Conservation (phyloP, 2,329 filamentous ascomycete genomes). For the Fusarium chaquense region DNA sequence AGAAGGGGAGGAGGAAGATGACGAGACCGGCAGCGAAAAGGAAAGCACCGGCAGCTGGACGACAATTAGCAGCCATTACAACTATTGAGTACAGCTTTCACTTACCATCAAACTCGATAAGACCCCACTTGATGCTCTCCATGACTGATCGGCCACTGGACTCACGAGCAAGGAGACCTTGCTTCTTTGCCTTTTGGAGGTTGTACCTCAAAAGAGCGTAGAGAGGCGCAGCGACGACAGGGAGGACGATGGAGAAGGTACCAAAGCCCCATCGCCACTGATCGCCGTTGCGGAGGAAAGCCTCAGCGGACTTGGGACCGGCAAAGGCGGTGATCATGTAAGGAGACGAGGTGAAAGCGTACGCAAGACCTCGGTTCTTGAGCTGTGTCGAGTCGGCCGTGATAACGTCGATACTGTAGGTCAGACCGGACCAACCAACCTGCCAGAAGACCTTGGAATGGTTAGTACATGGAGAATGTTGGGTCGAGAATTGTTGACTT, state of each 20-base stretch:
- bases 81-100: constrained; percentile 42
- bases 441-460: constrained; percentile 67
- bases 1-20: constrained; percentile 71
- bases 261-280: constrained; percentile 61
- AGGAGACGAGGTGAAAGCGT: constrained; percentile 56
- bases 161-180: constrained; percentile 57
- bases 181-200: constrained; percentile 65
- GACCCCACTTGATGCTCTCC: constrained; percentile 56
- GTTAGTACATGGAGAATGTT: neutral
- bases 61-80: constrained; percentile 57
- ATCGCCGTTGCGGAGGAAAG: constrained; percentile 39
- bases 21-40: constrained; percentile 64
- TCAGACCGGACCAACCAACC: constrained; percentile 70
- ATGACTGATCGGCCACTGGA: constrained; percentile 57
- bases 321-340: constrained; percentile 61
- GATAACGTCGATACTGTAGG: constrained; percentile 72
- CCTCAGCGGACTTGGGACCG: constrained; percentile 44
- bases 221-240: constrained; percentile 69
- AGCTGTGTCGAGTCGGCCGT: constrained; percentile 70
- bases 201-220: constrained; percentile 67
- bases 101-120: constrained; percentile 43
- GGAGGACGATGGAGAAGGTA: constrained; percentile 73
- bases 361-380: constrained; percentile 56
- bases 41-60: constrained; percentile 61
- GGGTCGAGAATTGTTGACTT: neutral